These are phyloP conservation scores for Tephrocybe sp. DNA, from an alignment of 768 basidiomycete species.

Conservation along the genomic window DNA sequence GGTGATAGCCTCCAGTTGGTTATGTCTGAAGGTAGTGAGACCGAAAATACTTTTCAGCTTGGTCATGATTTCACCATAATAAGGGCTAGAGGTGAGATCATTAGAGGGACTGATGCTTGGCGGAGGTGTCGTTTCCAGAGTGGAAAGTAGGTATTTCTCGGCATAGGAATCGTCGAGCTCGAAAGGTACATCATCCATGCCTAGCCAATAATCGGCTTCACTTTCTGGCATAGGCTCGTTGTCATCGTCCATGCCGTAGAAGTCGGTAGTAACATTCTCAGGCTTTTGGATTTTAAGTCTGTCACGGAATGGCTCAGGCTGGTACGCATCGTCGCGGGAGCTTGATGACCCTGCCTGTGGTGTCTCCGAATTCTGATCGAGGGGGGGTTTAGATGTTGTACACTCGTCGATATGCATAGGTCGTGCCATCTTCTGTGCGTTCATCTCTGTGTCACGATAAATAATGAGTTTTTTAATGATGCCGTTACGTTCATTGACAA, in stretches of 20 bases:
- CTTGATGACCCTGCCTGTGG: not conserved
- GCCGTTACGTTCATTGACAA: constrained; percentile 35
- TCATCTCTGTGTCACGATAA: constrained; percentile 14
- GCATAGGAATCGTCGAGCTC: constrained; percentile 29
- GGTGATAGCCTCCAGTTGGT: constrained; percentile 86
- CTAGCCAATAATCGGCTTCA: constrained; percentile 51
- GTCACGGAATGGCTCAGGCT: not conserved
- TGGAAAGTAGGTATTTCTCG: constrained; percentile 16
- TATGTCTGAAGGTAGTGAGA: constrained; percentile 67
- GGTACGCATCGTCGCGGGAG: not conserved
- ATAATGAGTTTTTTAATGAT: constrained; percentile 36
- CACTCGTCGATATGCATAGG: not conserved
- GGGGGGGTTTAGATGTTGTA: not conserved
- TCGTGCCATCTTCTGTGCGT: not conserved
- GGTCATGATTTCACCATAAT: constrained; percentile 51
- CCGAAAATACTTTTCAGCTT: constrained; percentile 62
- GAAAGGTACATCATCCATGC: constrained; percentile 39
- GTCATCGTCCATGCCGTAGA: constrained; percentile 10
- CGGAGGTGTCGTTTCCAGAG: constrained; percentile 13
- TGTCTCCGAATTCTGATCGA: not conserved
- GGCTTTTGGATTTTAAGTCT: not conserved
- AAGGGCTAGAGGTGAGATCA: constrained; percentile 19
- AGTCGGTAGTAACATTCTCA: not conserved
- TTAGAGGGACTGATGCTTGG: constrained; percentile 15
- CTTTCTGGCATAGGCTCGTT: constrained; percentile 30